Evolutionary conservation across 225 moss, liverwort and hornwort species (phyloP).

Genomic region (Physcomitrellopsis africana): DNA sequence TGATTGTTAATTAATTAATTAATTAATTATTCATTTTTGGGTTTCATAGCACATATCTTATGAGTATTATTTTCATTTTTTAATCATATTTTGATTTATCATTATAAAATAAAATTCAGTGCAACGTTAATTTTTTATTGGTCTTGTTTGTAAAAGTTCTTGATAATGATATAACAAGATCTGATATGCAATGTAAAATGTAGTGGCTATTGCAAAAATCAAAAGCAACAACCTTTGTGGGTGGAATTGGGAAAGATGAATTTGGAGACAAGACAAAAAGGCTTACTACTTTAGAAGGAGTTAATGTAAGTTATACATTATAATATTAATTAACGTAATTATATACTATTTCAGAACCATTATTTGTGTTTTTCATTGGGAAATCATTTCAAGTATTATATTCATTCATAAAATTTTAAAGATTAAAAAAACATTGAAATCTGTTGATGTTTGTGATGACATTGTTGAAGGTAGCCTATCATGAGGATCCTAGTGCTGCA

Average conservation of each 20-base stretch:
- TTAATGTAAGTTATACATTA: conserved; percentile 59
- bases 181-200: conserved; percentile 11
- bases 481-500: conserved; percentile 68
- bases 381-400: too few relatives aligned
- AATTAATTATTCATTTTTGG: neutral
- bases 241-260: conserved; percentile 87
- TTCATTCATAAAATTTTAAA: too few relatives aligned
- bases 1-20: too few relatives aligned
- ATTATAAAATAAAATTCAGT: too few relatives aligned
- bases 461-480: conserved; percentile 76
- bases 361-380: too few relatives aligned
- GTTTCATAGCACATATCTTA: neutral
- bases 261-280: conserved; percentile 85
- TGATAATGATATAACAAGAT: neutral
- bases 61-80: too few relatives aligned
- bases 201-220: conserved; percentile 89
- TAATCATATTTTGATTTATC: too few relatives aligned
- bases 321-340: too few relatives aligned
- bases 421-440: conserved; percentile 25
- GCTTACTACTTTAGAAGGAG: conserved; percentile 68
- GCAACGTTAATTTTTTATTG: too few relatives aligned
- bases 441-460: conserved; percentile 36
- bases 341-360: too few relatives aligned
- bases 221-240: conserved; percentile 82
- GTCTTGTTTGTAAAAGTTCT: too few relatives aligned